These are phyloP conservation scores for Colletotrichum costaricense DNA, from an alignment of 2,329 filamentous ascomycete species.

Conservation along the genomic window DNA sequence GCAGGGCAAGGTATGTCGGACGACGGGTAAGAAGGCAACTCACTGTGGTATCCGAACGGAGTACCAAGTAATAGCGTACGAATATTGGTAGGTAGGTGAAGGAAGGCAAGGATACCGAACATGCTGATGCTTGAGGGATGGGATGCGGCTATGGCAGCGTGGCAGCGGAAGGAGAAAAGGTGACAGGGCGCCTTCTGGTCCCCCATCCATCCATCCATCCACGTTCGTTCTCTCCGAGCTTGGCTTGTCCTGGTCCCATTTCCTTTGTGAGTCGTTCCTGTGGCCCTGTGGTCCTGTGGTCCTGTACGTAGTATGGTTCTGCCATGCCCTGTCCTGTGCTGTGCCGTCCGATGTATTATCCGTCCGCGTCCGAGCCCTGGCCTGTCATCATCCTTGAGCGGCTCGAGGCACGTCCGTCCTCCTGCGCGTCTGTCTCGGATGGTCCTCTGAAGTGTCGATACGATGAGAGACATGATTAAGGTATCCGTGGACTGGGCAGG, in stretches of 20 bases:
- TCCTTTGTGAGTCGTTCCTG: not conserved
- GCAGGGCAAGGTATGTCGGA: not conserved
- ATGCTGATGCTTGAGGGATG: not conserved
- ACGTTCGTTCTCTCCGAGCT: not conserved
- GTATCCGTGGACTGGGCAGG: constrained; percentile 13
- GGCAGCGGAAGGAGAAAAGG: constrained; percentile 13
- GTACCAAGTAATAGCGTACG: too few relatives aligned
- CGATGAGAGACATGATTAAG: constrained; percentile 22
- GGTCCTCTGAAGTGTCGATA: constrained; percentile 6
- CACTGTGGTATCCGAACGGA: too few relatives aligned
- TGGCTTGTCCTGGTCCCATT: not conserved
- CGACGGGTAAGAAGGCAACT: not conserved
- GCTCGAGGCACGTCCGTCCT: constrained; percentile 3
- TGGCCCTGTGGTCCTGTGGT: too few relatives aligned
- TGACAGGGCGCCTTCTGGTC: not conserved
- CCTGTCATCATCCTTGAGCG: constrained; percentile 1
- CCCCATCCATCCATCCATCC: not conserved
- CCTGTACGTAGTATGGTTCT: too few relatives aligned
- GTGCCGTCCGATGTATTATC: not conserved
- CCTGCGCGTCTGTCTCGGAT: constrained; percentile 18
- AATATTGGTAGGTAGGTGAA: not conserved
- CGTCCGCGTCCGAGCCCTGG: not conserved
- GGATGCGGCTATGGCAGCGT: not conserved
- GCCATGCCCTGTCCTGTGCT: too few relatives aligned
- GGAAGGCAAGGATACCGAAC: not conserved